A percentile compares a stretch with the other conserved stretches of the same genome.
Evolutionary conservation across 2,329 filamentous ascomycete genomes (phyloP).

Genomic region (Saccharata proteae): DNA sequence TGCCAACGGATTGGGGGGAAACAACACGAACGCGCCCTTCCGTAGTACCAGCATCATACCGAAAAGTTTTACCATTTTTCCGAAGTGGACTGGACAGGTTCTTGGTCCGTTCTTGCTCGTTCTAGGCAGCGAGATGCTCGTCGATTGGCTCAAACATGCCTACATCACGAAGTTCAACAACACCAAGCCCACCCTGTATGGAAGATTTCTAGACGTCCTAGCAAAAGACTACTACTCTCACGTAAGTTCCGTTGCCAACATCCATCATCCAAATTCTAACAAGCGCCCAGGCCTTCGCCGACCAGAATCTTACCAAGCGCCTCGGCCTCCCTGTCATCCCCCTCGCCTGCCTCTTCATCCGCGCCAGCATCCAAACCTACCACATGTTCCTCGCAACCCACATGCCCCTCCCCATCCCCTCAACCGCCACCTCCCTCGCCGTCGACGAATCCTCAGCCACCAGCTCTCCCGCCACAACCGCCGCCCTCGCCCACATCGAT

Average conservation of each 20-base stretch:
- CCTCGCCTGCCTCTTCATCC: constrained; percentile 86
- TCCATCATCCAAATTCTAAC: constrained; percentile 6
- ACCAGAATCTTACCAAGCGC: constrained; percentile 79
- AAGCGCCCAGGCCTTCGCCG: constrained; percentile 59
- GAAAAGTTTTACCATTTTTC: constrained; percentile 80
- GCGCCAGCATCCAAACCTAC: constrained; percentile 89
- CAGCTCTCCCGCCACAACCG: constrained; percentile 55
- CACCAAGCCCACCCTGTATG: constrained; percentile 80
- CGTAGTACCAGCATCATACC: constrained; percentile 68
- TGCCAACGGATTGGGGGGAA: constrained; percentile 19
- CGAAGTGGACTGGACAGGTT: constrained; percentile 77
- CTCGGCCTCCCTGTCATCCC: constrained; percentile 87
- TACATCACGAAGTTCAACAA: constrained; percentile 99
- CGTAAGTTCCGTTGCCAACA: constrained; percentile 36
- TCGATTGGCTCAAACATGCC: constrained; percentile 93
- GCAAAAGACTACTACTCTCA: constrained; percentile 98
- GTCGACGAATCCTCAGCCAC: constrained; percentile 36
- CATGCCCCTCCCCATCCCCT: constrained; percentile 60
- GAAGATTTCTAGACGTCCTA: constrained; percentile 79
- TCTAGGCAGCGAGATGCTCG: constrained; percentile 88
- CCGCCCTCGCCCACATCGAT: constrained; percentile 69
- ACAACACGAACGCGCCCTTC: constrained; percentile 43
- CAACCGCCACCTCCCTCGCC: constrained; percentile 52
- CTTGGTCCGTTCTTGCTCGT: constrained; percentile 89
- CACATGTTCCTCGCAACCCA: constrained; percentile 94